Conservation (phyloP, 2,329 filamentous ascomycete species). For the Aureobasidium musti region DNA sequence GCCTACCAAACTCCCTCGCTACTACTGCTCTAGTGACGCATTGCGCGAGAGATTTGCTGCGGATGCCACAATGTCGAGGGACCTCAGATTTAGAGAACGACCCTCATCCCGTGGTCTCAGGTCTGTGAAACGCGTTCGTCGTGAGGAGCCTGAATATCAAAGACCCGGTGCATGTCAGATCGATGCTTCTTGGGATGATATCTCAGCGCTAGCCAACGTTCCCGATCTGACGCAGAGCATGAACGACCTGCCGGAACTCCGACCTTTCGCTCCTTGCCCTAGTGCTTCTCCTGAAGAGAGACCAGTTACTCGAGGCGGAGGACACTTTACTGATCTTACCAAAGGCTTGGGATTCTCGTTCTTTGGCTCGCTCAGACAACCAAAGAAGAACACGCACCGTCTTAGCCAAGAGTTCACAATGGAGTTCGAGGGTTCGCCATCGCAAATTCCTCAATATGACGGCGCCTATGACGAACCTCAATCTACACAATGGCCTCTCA, state of each 20-base stretch:
- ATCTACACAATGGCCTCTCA: slow-evolving; percentile 6
- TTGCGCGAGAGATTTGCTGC: slow-evolving; percentile 23
- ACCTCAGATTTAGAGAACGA: slow-evolving; percentile 1
- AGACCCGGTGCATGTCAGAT: slow-evolving; percentile 13
- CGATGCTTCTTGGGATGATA: slow-evolving; percentile 7
- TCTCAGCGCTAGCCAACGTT: neutral
- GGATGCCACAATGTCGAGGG: slow-evolving; percentile 1
- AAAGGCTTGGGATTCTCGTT: slow-evolving; percentile 23
- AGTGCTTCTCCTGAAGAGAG: neutral
- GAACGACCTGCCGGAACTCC: slow-evolving; percentile 1
- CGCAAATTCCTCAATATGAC: slow-evolving; percentile 10
- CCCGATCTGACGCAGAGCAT: neutral
- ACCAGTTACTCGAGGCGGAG: slow-evolving; percentile 6
- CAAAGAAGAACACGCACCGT: slow-evolving; percentile 1
- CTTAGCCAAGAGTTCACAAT: slow-evolving; percentile 2
- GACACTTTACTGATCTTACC: slow-evolving; percentile 6
- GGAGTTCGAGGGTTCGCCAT: neutral
- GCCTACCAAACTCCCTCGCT: slow-evolving; percentile 29
- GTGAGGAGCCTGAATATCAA: slow-evolving; percentile 13
- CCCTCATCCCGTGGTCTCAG: neutral
- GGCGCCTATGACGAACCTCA: slow-evolving; percentile 11
- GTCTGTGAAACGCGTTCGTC: slow-evolving; percentile 22
- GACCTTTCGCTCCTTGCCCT: slow-evolving; percentile 19
- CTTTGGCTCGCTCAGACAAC: slow-evolving; percentile 8
- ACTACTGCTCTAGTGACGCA: slow-evolving; percentile 31